Evolutionary conservation across 495 filamentous ascomycete species (phyloP).

Genomic region (Bombardia bombarda): DNA sequence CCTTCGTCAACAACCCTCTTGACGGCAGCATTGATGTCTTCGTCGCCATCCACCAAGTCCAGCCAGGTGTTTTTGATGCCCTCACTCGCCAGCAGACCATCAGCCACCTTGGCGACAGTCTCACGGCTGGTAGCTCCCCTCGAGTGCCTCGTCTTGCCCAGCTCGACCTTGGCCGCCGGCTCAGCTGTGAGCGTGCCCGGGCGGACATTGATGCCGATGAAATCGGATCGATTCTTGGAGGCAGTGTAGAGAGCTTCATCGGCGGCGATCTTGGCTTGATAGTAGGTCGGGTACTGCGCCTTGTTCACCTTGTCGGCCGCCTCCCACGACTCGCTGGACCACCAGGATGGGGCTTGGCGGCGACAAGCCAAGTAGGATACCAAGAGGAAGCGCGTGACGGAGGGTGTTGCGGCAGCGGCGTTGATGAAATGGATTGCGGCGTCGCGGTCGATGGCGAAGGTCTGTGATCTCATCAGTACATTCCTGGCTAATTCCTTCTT

Average conservation of each 20-base stretch:
- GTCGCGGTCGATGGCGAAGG: conserved; percentile 51
- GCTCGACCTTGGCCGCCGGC: conserved; percentile 50
- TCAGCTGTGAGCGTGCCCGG: conserved; percentile 57
- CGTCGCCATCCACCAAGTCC: conserved; percentile 45
- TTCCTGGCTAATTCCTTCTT: no score
- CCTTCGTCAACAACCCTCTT: conserved; percentile 53
- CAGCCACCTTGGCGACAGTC: conserved; percentile 63
- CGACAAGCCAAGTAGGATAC: conserved; percentile 61
- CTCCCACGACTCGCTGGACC: conserved; percentile 51
- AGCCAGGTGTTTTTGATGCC: conserved; percentile 38
- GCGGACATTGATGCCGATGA: conserved; percentile 61
- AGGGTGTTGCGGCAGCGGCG: conserved; percentile 48
- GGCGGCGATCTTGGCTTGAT: conserved; percentile 65
- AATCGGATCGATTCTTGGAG: conserved; percentile 32
- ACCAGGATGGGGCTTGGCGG: conserved; percentile 55
- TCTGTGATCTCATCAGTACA: no score
- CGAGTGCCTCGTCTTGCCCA: conserved; percentile 53
- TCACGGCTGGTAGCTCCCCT: conserved; percentile 52
- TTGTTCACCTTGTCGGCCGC: conserved; percentile 41
- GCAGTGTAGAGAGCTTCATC: conserved; percentile 63
- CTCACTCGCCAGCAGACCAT: conserved; percentile 52
- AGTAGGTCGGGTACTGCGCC: conserved; percentile 54
- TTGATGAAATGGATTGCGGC: conserved; percentile 64
- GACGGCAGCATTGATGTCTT: conserved; percentile 54
- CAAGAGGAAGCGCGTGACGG: conserved; percentile 65